A percentile compares a stretch with the other conserved stretches of the same genome.
Evolutionary conservation across 495 filamentous ascomycete genomes (phyloP).

Genomic region (Annulohypoxylon moriforme): DNA sequence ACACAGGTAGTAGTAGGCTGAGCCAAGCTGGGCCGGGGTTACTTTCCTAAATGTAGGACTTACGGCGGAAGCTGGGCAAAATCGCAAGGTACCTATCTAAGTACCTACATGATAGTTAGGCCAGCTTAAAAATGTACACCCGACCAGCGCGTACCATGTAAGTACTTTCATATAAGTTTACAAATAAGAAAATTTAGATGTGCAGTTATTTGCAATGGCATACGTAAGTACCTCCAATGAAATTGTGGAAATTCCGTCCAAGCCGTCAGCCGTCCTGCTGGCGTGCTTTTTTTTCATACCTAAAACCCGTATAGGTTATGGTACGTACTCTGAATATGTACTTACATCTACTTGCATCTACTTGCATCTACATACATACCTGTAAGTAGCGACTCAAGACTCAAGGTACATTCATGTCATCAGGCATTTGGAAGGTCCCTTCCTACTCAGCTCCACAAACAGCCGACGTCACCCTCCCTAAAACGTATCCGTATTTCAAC

Average conservation of each 20-base stretch:
- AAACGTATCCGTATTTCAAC: constrained; percentile 17
- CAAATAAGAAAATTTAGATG: neutral
- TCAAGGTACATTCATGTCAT: constrained; percentile 9
- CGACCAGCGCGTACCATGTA: neutral
- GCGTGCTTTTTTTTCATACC: constrained; percentile 10
- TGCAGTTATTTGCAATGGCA: constrained; percentile 16
- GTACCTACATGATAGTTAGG: neutral
- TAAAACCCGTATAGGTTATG: constrained; percentile 12
- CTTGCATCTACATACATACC: neutral
- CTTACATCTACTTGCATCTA: neutral
- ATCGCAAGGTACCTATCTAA: neutral
- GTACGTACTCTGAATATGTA: constrained; percentile 1
- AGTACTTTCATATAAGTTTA: neutral
- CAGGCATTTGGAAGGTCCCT: constrained; percentile 18
- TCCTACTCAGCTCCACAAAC: constrained; percentile 23
- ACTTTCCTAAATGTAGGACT: constrained; percentile 1
- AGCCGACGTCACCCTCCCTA: constrained; percentile 39
- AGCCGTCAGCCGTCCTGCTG: neutral
- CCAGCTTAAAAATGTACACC: constrained; percentile 1
- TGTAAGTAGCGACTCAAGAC: neutral
- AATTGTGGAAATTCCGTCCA: constrained; percentile 9
- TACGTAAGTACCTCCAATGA: constrained; percentile 23
- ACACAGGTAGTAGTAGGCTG: constrained; percentile 7
- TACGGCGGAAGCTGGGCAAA: neutral
- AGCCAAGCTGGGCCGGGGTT: constrained; percentile 11